These are phyloP conservation scores for Lablab purpureus DNA, from an alignment of 306 rosid genomes.

Conservation along the genomic window DNA sequence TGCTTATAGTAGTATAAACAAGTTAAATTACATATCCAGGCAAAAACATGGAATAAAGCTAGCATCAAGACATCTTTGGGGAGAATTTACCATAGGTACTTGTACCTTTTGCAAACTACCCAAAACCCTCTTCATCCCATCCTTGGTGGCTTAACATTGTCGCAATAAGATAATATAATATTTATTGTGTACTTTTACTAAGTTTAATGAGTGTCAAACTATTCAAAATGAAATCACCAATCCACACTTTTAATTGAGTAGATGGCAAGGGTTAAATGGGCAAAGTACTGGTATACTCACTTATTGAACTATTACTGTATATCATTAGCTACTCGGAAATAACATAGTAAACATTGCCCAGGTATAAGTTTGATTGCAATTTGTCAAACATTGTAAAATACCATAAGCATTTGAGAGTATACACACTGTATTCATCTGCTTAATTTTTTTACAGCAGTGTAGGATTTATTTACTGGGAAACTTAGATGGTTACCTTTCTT, in stretches of 20 bases:
- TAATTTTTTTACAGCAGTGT: constrained; percentile 2
- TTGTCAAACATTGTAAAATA: constrained; percentile 2
- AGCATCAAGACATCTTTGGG: background rate
- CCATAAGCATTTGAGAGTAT: constrained; percentile 15
- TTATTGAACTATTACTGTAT: background rate
- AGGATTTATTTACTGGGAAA: constrained; percentile 21
- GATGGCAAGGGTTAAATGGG: background rate
- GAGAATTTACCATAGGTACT: background rate
- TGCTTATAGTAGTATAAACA: background rate
- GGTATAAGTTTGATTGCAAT: background rate
- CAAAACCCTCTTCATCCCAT: background rate
- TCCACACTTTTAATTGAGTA: background rate
- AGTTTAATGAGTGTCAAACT: background rate
- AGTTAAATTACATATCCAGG: background rate
- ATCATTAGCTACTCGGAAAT: background rate
- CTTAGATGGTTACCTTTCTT: constrained; percentile 72
- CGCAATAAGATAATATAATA: background rate
- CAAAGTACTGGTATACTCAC: background rate
- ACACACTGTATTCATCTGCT: constrained; percentile 1
- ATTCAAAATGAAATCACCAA: constrained; percentile 1
- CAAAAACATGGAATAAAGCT: background rate
- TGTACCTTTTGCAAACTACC: constrained; percentile 11
- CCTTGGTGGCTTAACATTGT: background rate
- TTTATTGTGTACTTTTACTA: background rate
- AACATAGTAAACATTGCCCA: constrained; percentile 21